phyloP scores from a whole-genome alignment of 352 stramenopile genomes.

The Globisporangium okanoganense region DNA sequence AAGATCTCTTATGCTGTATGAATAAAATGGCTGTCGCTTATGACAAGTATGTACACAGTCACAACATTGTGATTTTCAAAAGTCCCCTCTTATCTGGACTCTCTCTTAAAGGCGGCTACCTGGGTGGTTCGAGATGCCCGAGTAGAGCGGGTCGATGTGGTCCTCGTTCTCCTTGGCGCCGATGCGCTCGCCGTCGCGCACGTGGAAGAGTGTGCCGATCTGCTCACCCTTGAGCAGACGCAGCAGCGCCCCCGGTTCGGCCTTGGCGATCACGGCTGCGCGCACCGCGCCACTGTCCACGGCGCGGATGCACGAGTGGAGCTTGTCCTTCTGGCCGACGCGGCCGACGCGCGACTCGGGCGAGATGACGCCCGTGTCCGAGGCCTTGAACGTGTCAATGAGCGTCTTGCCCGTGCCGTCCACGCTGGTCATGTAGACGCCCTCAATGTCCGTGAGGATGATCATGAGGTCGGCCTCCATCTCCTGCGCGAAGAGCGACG shows the following conservation, averaged over 20 bases:
- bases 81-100: not conserved
- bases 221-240: constrained; percentile 62
- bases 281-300: constrained; percentile 64
- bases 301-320: constrained; percentile 73
- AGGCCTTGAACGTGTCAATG: constrained; percentile 45
- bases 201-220: constrained; percentile 66
- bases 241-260: constrained; percentile 52
- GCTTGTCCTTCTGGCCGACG: constrained; percentile 77
- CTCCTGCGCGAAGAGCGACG: constrained; percentile 70
- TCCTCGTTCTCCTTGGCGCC: constrained; percentile 39
- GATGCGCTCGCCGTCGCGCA: constrained; percentile 37
- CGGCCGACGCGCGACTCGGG: constrained; percentile 53
- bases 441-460: constrained; percentile 71
- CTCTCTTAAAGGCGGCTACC: constrained; percentile 8
- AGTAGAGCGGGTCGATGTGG: constrained; percentile 69
- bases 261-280: constrained; percentile 64
- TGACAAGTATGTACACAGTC: not conserved
- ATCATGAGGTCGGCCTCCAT: constrained; percentile 74
- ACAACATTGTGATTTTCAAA: not conserved
- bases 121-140: constrained; percentile 37
- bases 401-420: constrained; percentile 31
- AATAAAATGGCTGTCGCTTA: too few species aligned
- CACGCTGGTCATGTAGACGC: constrained; percentile 37
- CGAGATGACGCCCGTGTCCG: constrained; percentile 38
- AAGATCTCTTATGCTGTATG: not conserved